These are phyloP conservation scores for Monosporascus sp. DNA, from an alignment of 2,329 filamentous ascomycete genomes.

Conservation along the genomic window DNA sequence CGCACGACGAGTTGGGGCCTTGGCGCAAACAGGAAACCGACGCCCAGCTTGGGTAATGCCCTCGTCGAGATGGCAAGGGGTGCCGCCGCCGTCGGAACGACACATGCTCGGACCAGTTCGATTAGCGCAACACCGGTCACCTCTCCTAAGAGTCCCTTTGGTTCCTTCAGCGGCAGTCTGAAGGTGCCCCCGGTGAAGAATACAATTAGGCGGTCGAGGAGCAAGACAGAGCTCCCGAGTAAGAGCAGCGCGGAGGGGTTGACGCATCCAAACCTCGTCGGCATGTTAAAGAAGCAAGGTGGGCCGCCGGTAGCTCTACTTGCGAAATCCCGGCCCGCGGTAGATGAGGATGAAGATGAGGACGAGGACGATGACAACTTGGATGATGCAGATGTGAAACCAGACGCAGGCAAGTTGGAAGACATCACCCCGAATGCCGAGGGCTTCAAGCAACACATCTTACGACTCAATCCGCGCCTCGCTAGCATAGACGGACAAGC, in stretches of 20 bases:
- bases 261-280: slow-evolving; percentile 40
- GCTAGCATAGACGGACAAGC: slow-evolving; percentile 22
- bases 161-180: slow-evolving; percentile 22
- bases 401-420: slow-evolving; percentile 57
- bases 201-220: slow-evolving; percentile 47
- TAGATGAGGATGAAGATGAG: slow-evolving; percentile 50
- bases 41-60: slow-evolving; percentile 55
- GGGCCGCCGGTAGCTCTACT: slow-evolving; percentile 49
- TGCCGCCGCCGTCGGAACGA: slow-evolving; percentile 50
- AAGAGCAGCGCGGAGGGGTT: slow-evolving; percentile 27
- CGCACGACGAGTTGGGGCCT: slow-evolving; percentile 45
- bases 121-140: slow-evolving; percentile 48
- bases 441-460: slow-evolving; percentile 72
- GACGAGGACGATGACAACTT: slow-evolving; percentile 52
- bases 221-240: slow-evolving; percentile 48
- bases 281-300: slow-evolving; percentile 47
- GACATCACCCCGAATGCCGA: slow-evolving; percentile 65
- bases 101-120: slow-evolving; percentile 55
- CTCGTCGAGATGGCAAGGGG: slow-evolving; percentile 50
- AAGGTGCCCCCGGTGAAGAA: slow-evolving; percentile 35
- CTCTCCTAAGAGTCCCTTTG: slow-evolving; percentile 48
- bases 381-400: slow-evolving; percentile 56
- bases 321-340: slow-evolving; percentile 34
- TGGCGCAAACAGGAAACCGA: slow-evolving; percentile 38
- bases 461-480: slow-evolving; percentile 68